These are phyloP conservation scores for Helotiales sp. DNA, from an alignment of 2,329 filamentous ascomycete genomes.

Conservation along the genomic window DNA sequence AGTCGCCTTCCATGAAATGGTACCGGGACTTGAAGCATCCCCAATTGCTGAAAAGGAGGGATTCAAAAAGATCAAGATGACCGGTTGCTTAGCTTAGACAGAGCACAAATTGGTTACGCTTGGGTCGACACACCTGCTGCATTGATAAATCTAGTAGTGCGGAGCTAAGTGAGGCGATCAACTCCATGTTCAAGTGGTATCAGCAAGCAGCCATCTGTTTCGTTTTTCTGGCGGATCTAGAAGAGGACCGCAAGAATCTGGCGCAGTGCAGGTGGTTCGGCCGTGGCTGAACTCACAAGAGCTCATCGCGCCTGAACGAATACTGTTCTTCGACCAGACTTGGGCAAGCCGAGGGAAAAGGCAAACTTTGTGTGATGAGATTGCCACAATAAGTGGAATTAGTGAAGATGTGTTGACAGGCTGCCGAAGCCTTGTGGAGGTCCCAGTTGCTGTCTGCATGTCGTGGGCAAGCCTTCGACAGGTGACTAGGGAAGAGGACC, in stretches of 20 bases:
- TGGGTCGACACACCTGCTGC: constrained; percentile 7
- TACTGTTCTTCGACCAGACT: background rate
- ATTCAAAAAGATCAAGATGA: background rate
- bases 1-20: background rate
- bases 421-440: background rate
- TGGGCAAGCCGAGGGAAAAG: background rate
- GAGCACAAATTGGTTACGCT: background rate
- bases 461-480: background rate
- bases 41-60: background rate
- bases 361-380: background rate
- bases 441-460: background rate
- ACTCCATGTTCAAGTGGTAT: constrained; percentile 5
- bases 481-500: background rate
- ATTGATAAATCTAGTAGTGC: constrained; percentile 2
- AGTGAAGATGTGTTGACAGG: background rate
- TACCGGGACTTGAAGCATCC: background rate
- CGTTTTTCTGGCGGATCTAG: background rate
- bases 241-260: background rate
- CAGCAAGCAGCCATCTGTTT: background rate
- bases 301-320: background rate
- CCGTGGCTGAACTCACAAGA: background rate
- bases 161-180: background rate
- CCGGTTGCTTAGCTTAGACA: background rate
- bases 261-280: background rate
- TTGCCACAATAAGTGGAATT: background rate